Conservation (phyloP, 768 basidiomycete genomes). For the Cystobasidium tubakii region DNA sequence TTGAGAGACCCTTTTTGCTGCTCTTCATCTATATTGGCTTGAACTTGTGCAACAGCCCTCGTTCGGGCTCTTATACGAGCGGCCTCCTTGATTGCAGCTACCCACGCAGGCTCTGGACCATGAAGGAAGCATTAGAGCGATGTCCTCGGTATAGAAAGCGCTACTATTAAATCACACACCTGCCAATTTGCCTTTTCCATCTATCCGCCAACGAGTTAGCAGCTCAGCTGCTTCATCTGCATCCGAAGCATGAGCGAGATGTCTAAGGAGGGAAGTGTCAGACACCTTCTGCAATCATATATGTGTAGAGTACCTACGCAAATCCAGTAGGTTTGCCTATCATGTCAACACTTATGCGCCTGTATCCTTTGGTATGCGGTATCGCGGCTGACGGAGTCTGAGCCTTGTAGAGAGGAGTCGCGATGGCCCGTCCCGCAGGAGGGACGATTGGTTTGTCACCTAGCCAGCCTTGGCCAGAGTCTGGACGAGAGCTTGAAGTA, state of each 20-base stretch:
- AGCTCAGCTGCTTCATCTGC: constrained; percentile 81
- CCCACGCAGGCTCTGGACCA: constrained; percentile 74
- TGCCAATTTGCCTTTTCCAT: constrained; percentile 79
- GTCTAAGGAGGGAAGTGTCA: constrained; percentile 53
- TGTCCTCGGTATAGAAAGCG: not conserved
- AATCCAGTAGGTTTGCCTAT: constrained; percentile 75
- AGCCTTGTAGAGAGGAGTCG: constrained; percentile 46
- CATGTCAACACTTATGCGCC: constrained; percentile 76
- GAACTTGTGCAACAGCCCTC: constrained; percentile 66
- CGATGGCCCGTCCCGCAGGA: constrained; percentile 49
- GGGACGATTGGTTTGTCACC: constrained; percentile 56
- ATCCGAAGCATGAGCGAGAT: constrained; percentile 84
- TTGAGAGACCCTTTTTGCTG: constrained; percentile 6
- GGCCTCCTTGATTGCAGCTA: constrained; percentile 74
- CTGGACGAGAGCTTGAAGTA: not conserved
- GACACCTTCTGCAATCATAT: constrained; percentile 18
- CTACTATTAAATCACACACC: constrained; percentile 55
- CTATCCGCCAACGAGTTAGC: constrained; percentile 79
- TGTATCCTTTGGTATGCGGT: constrained; percentile 53
- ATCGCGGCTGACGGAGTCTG: constrained; percentile 15
- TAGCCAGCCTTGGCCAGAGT: constrained; percentile 55
- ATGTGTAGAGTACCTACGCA: constrained; percentile 58
- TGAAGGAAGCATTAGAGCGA: not conserved
- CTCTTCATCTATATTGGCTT: constrained; percentile 30
- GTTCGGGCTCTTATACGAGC: constrained; percentile 59